Conservation (phyloP, 345 rosid species). For the Heritiera fomes region DNA sequence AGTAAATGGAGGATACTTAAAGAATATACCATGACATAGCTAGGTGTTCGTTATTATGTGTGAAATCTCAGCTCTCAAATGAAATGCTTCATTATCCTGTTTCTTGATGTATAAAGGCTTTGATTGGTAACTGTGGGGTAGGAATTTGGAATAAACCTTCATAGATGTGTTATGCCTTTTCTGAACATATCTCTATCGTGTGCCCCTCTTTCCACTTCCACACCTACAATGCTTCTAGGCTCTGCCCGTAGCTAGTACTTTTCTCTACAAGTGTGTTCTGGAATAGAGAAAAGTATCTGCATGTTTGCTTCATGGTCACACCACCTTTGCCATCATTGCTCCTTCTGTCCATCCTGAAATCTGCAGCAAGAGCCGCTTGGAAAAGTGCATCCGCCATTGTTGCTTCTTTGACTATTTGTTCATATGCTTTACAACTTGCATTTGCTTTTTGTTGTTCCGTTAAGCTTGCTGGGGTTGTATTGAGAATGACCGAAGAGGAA, state of each 20-base stretch:
- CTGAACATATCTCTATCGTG: not conserved
- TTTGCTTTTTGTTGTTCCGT: slow-evolving; percentile 7
- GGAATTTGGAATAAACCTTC: not conserved
- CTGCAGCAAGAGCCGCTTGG: slow-evolving; percentile 12
- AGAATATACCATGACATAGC: too few relatives aligned
- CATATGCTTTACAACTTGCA: slow-evolving; percentile 26
- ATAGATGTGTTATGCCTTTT: not conserved
- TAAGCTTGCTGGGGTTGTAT: not conserved
- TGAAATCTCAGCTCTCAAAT: not conserved
- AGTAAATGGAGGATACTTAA: not conserved
- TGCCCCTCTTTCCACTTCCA: not conserved
- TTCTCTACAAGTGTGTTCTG: not conserved
- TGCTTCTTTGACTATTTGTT: slow-evolving; percentile 7
- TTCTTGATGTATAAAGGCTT: not conserved
- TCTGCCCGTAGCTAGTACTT: not conserved
- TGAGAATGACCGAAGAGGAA: not conserved
- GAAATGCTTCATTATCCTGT: not conserved
- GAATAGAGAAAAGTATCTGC: not conserved
- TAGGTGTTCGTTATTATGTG: not conserved
- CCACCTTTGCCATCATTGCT: not conserved
- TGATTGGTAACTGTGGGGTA: not conserved
- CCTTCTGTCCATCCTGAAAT: not conserved
- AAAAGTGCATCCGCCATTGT: slow-evolving; percentile 11
- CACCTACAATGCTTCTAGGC: not conserved
- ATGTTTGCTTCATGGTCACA: not conserved